phyloP scores from a whole-genome alignment of 371 early-diverging fungal species.

The Circinella umbellata region DNA sequence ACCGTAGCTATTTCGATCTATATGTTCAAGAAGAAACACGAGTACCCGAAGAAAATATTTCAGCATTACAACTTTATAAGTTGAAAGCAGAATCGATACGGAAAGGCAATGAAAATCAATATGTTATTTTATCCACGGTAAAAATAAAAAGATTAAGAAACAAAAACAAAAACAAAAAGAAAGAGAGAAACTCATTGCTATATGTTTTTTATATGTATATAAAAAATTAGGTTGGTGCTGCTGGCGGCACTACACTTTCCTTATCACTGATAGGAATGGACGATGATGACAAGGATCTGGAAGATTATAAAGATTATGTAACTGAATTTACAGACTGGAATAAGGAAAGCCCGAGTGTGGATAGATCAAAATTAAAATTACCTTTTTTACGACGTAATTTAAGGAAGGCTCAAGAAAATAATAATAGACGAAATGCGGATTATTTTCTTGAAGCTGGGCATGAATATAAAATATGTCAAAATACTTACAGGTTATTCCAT shows the following conservation, averaged over 20 bases:
- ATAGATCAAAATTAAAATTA: not conserved
- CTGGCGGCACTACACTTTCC: constrained; percentile 6
- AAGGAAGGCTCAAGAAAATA: not conserved
- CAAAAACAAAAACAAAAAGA: not conserved
- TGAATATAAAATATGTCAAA: constrained; percentile 47
- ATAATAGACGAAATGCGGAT: not conserved
- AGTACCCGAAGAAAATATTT: not conserved
- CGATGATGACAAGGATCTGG: not conserved
- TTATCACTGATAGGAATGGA: constrained; percentile 6
- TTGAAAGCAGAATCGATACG: constrained; percentile 73
- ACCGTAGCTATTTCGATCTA: constrained; percentile 1
- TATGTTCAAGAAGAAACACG: constrained; percentile 1
- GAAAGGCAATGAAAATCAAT: constrained; percentile 72
- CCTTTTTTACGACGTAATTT: constrained; percentile 3
- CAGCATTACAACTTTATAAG: constrained; percentile 54
- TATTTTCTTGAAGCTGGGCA: constrained; percentile 21
- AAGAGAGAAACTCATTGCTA: not conserved
- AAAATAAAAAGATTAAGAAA: constrained; percentile 18
- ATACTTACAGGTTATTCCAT: constrained; percentile 53
- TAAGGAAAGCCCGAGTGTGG: constrained; percentile 1
- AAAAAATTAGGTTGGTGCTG: not conserved
- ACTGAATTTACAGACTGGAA: not conserved
- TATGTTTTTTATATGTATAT: no score
- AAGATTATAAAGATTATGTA: constrained; percentile 11
- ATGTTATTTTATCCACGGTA: constrained; percentile 65